phyloP scores from a whole-genome alignment of 2,329 filamentous ascomycete species.

The Septoria petroselini region DNA sequence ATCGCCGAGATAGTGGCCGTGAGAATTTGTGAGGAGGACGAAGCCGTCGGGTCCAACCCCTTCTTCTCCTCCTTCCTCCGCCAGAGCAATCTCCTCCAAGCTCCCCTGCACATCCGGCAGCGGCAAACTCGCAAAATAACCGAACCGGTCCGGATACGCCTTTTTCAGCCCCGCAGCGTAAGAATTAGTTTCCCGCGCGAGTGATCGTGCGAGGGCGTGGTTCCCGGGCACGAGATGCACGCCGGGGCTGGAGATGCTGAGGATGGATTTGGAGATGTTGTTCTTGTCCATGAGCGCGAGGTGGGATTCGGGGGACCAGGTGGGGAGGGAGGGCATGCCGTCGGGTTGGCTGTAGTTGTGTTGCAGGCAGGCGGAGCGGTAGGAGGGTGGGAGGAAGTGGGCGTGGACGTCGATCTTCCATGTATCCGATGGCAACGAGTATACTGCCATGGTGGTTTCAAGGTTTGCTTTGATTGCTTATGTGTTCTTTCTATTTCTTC shows the following conservation, averaged over 20 bases:
- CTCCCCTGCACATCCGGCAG: conserved; percentile 50
- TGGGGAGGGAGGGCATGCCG: conserved; percentile 47
- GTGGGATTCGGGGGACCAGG: conserved; percentile 49
- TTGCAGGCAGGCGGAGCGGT: conserved; percentile 42
- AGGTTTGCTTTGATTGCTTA: too few relatives aligned
- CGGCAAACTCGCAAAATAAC: conserved; percentile 55
- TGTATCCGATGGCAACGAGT: too few relatives aligned
- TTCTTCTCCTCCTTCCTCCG: conserved; percentile 42
- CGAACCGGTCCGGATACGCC: conserved; percentile 43
- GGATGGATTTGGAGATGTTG: conserved; percentile 52
- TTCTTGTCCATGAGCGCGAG: conserved; percentile 51
- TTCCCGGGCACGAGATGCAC: conserved; percentile 47
- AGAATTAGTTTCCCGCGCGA: conserved; percentile 44
- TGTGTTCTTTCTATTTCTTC: too few relatives aligned
- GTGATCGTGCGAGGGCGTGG: conserved; percentile 35
- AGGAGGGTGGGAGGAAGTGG: conserved; percentile 47
- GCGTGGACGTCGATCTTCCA: conserved; percentile 51
- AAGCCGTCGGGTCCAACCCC: conserved; percentile 54
- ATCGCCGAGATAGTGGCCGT: conserved; percentile 54
- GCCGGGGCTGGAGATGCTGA: conserved; percentile 56
- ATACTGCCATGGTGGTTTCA: too few relatives aligned
- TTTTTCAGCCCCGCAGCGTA: conserved; percentile 44
- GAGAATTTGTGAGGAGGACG: conserved; percentile 52
- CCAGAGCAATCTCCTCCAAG: conserved; percentile 49
- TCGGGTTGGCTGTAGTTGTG: conserved; percentile 47